Evolutionary conservation across 768 basidiomycete species (phyloP).

Genomic region (Mycena leptocephala): DNA sequence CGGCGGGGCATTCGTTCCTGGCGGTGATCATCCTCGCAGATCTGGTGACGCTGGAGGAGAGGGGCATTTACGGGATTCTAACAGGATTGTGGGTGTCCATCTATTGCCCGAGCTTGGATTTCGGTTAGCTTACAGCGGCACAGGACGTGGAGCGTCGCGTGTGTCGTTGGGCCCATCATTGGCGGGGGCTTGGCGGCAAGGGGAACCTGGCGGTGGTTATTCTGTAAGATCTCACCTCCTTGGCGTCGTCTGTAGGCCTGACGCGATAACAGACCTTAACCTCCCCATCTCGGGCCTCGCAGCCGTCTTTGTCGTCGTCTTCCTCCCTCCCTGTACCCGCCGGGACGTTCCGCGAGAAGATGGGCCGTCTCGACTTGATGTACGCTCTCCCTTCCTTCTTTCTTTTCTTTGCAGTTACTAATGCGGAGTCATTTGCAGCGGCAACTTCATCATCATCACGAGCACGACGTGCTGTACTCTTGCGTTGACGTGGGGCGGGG

Average conservation of each 20-base stretch:
- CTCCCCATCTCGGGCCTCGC: constrained; percentile 51
- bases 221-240: constrained; percentile 44
- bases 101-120: no score
- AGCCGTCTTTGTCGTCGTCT: constrained; percentile 44
- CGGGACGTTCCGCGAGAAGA: constrained; percentile 49
- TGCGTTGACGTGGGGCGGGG: constrained; percentile 61
- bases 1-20: constrained; percentile 32
- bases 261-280: constrained; percentile 52
- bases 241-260: neutral
- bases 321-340: constrained; percentile 52
- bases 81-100: constrained; percentile 44
- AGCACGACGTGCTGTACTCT: constrained; percentile 47
- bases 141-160: constrained; percentile 53
- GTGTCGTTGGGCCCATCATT: constrained; percentile 51
- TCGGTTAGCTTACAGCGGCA: neutral
- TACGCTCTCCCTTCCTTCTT: constrained; percentile 18
- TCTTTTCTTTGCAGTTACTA: neutral
- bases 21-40: constrained; percentile 51
- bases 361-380: constrained; percentile 57
- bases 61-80: constrained; percentile 49
- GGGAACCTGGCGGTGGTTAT: constrained; percentile 59
- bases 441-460: constrained; percentile 51
- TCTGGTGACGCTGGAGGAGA: constrained; percentile 50
- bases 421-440: constrained; percentile 50
- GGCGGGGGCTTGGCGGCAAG: constrained; percentile 50